Conservation (phyloP, 495 filamentous ascomycete species). For the Echria macrotheca region DNA sequence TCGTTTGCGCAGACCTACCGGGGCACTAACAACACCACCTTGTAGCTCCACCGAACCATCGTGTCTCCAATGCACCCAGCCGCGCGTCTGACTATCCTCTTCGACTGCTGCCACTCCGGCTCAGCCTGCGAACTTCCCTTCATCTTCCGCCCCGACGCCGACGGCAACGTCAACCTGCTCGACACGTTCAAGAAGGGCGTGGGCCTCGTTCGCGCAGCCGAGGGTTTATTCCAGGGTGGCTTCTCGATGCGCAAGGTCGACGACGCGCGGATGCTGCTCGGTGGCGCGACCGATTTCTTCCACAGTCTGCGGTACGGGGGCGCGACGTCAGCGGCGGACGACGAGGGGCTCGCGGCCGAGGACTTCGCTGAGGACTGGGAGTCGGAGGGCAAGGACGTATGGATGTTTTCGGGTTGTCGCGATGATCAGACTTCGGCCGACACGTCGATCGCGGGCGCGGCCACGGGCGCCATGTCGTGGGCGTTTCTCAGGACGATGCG, state of each 20-base stretch:
- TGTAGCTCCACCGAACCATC: constrained; percentile 46
- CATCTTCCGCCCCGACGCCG: constrained; percentile 49
- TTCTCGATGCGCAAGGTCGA: constrained; percentile 42
- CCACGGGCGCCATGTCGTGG: constrained; percentile 56
- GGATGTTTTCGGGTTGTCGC: constrained; percentile 56
- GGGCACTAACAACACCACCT: background rate
- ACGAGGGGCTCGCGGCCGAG: constrained; percentile 47
- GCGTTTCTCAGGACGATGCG: constrained; percentile 51
- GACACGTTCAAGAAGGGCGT: constrained; percentile 51
- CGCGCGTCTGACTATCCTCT: constrained; percentile 50
- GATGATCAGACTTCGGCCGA: constrained; percentile 59
- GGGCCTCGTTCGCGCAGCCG: constrained; percentile 40
- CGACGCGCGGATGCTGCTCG: constrained; percentile 50
- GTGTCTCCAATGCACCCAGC: constrained; percentile 47
- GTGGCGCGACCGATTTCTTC: constrained; percentile 52
- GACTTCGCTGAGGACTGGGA: constrained; percentile 48
- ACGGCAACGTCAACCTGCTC: constrained; percentile 50
- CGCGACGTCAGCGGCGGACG: constrained; percentile 36
- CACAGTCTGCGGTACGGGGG: constrained; percentile 40
- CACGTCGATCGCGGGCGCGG: constrained; percentile 47
- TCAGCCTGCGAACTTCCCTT: constrained; percentile 56
- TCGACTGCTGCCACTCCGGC: constrained; percentile 61
- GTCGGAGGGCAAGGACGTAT: constrained; percentile 49
- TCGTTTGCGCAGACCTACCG: too few species aligned
- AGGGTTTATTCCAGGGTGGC: constrained; percentile 48